Percentiles rank a stretch among this genome's conserved stretches.
These are phyloP conservation scores for Phytophthora citricola DNA, from an alignment of 352 stramenopile genomes.

Conservation along the genomic window DNA sequence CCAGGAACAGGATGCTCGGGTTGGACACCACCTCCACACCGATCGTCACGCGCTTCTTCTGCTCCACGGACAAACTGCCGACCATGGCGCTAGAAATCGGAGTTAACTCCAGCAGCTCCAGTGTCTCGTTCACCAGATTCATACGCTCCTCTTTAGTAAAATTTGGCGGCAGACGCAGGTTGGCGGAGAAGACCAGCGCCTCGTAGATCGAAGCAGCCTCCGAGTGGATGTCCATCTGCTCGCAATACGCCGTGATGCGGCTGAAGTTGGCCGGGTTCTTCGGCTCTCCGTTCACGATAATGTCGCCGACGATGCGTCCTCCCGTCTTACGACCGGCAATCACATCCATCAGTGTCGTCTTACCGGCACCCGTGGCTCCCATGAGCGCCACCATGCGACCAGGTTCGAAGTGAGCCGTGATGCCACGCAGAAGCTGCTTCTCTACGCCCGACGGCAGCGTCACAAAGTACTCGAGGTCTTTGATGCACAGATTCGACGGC, in stretches of 20 bases:
- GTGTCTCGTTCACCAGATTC: slow-evolving; percentile 57
- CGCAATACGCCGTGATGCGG: slow-evolving; percentile 73
- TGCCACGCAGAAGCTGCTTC: slow-evolving; percentile 47
- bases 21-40: slow-evolving; percentile 94
- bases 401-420: slow-evolving; percentile 64
- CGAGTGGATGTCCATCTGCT: slow-evolving; percentile 92
- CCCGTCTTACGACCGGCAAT: slow-evolving; percentile 78
- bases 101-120: slow-evolving; percentile 64
- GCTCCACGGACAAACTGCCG: slow-evolving; percentile 77
- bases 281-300: slow-evolving; percentile 88
- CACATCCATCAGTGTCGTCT: slow-evolving; percentile 71
- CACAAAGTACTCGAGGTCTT: slow-evolving; percentile 59
- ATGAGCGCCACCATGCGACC: slow-evolving; percentile 79
- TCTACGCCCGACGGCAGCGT: slow-evolving; percentile 57
- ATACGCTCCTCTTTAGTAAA: slow-evolving; percentile 52
- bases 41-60: slow-evolving; percentile 95
- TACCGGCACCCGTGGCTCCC: slow-evolving; percentile 48
- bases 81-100: slow-evolving; percentile 23
- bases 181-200: slow-evolving; percentile 91
- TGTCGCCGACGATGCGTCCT: slow-evolving; percentile 80
- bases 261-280: slow-evolving; percentile 86
- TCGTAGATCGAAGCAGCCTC: slow-evolving; percentile 88
- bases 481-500: slow-evolving; percentile 51
- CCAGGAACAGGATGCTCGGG: slow-evolving; percentile 94
- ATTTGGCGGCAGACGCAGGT: slow-evolving; percentile 73